Percentiles rank a stretch among this genome's conserved stretches.
Evolutionary conservation across 2,329 filamentous ascomycete species (phyloP).

Genomic region (Amauroascus niger): DNA sequence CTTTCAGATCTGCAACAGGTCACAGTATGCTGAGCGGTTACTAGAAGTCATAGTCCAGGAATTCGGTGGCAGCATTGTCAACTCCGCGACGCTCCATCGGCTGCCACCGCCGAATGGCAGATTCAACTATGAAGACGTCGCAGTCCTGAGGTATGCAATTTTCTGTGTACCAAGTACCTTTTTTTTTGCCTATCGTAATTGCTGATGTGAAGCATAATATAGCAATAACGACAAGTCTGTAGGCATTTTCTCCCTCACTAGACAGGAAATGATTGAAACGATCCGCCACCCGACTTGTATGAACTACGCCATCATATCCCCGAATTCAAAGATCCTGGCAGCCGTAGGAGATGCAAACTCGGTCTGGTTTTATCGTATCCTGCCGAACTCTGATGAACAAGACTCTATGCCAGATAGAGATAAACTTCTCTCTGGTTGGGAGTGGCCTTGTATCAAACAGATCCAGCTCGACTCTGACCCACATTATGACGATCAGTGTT

Average conservation of each 20-base stretch:
- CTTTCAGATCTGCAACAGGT: slow-evolving; percentile 1
- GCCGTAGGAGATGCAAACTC: slow-evolving; percentile 81
- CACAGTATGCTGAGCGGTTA: slow-evolving; percentile 17
- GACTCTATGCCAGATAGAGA: slow-evolving; percentile 24
- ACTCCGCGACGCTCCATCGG: slow-evolving; percentile 56
- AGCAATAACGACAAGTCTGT: slow-evolving; percentile 92
- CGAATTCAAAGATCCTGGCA: slow-evolving; percentile 68
- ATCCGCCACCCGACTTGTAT: slow-evolving; percentile 73
- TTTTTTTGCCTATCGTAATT: slow-evolving; percentile 17
- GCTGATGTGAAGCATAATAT: slow-evolving; percentile 50
- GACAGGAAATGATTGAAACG: slow-evolving; percentile 57
- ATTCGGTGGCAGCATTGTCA: slow-evolving; percentile 55
- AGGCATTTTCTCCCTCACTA: slow-evolving; percentile 65
- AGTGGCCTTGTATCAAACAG: slow-evolving; percentile 33
- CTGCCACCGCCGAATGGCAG: slow-evolving; percentile 36
- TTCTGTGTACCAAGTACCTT: background rate
- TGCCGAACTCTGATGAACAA: slow-evolving; percentile 25
- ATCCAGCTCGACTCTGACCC: slow-evolving; percentile 36
- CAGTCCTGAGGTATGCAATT: slow-evolving; percentile 37
- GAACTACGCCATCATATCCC: slow-evolving; percentile 90
- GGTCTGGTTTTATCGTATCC: slow-evolving; percentile 63
- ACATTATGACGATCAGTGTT: slow-evolving; percentile 35
- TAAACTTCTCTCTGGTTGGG: slow-evolving; percentile 32
- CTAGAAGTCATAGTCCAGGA: slow-evolving; percentile 47
- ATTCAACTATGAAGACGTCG: slow-evolving; percentile 47